phyloP scores from a whole-genome alignment of 2,329 filamentous ascomycete species.

The Rugonectria rugulosa region DNA sequence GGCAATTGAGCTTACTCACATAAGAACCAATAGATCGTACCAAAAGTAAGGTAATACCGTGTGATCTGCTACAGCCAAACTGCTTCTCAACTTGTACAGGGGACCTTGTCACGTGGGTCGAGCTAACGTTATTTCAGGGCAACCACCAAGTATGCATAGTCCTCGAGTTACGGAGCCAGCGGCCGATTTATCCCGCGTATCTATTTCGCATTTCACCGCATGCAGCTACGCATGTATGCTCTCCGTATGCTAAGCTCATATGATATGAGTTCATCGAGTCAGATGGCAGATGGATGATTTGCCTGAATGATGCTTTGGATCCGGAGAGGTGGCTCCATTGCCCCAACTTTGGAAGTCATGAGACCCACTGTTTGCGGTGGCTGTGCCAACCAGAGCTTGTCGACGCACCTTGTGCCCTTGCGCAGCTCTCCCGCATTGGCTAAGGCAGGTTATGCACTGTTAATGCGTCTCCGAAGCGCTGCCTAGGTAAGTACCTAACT shows the following conservation, averaged over 20 bases:
- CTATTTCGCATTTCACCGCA: neutral
- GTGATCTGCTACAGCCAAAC: no score
- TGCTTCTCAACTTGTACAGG: no score
- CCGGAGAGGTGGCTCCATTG: neutral
- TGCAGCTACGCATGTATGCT: neutral
- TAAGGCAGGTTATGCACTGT: neutral
- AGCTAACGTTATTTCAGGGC: no score
- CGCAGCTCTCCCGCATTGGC: neutral
- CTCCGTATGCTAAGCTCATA: no score
- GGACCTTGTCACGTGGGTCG: no score
- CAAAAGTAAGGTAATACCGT: no score
- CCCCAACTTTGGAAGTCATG: conserved; percentile 13
- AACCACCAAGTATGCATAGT: no score
- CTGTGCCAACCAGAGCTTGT: conserved; percentile 13
- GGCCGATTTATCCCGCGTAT: no score
- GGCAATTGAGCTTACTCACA: no score
- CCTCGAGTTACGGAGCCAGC: neutral
- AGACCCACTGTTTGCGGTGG: conserved; percentile 11
- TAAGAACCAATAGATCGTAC: no score
- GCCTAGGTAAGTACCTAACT: neutral
- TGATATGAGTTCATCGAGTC: conserved; percentile 1
- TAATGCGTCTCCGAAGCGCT: no score
- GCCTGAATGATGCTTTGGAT: conserved; percentile 1
- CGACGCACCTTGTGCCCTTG: neutral
- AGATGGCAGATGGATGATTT: neutral